Conservation (phyloP, 331 rosid genomes). For the Quercus phellos region DNA sequence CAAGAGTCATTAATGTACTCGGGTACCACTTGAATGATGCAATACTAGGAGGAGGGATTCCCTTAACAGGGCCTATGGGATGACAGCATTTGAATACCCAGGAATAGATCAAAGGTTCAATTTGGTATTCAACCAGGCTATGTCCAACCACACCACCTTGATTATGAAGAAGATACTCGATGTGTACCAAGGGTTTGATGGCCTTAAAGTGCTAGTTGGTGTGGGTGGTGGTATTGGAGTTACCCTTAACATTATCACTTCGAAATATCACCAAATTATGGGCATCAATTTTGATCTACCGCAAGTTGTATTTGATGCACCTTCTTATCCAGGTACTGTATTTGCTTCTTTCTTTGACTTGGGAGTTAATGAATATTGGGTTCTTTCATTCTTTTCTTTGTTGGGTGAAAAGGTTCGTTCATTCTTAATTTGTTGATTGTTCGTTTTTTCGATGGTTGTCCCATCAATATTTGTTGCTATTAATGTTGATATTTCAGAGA, state of each 20-base stretch:
- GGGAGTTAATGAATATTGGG: neutral
- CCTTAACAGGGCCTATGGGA: slow-evolving; percentile 3
- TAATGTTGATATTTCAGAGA: no score
- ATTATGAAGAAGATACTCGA: neutral
- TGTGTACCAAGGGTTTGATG: neutral
- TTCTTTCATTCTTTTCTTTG: no score
- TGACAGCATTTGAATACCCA: slow-evolving; percentile 11
- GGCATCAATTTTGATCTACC: slow-evolving; percentile 9
- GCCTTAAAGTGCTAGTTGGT: neutral
- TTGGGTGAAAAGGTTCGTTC: no score
- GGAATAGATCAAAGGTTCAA: slow-evolving; percentile 2
- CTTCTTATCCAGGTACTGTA: neutral
- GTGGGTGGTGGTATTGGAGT: slow-evolving; percentile 9
- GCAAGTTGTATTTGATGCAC: neutral
- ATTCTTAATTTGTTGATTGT: no score
- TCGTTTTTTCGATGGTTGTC: neutral
- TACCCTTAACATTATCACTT: neutral
- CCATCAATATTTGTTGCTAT: neutral
- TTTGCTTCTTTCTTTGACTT: neutral
- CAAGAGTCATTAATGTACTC: neutral
- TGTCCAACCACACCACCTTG: slow-evolving; percentile 4
- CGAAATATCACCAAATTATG: neutral
- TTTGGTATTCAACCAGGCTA: neutral
- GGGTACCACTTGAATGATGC: slow-evolving; percentile 9
- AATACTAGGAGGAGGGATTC: slow-evolving; percentile 1